Evolutionary conservation across 352 stramenopile genomes (phyloP), one percentile per base, ranked within the genome.

Genomic region (Achlya hypogyna): DNA sequence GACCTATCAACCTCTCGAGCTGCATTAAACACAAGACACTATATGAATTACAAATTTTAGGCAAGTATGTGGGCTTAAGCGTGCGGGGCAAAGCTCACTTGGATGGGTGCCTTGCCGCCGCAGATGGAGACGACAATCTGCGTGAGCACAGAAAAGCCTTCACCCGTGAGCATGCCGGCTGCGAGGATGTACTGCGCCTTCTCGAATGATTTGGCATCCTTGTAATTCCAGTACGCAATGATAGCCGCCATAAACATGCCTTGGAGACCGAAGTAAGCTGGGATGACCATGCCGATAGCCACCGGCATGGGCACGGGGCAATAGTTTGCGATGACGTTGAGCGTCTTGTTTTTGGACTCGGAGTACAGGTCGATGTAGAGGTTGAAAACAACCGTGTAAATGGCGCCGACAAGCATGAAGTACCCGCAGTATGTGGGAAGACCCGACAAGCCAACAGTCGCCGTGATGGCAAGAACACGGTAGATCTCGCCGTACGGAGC

Each of bases 181-280:
- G 51, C 51, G 23, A 59, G 27, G 28, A 59, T 59, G 51, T 59
- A 59, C 29, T 59, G 51, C 8, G 51, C 38, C 28, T 59, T 59
- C 23, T 59, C 18, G 51, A 34, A 59, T 22, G 32, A 28, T 59
- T 59, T 28, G 16, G 51, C 23, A 28, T 59, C 38, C 51, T 40
- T 38, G 51, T 59, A 28, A 12, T 59, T 40, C 51, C 51, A 59
- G 51, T 59, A 59, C 14, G 14, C 8, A 28, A 22, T 40, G 23
- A 59, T 32, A 18, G 38, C 16, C 23, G 51, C 25, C 9, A 59
- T 22, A 10, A 59, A 22, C 23, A 59, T 59, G 1, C 51, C 51
- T 59, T 59, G 51, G 51, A 59, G 51, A 32, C 51, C 51, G 2
- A 59, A 59, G 25, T 22, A 59, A 9, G 51, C 51, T 10, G 51